Evolutionary conservation across 2,329 filamentous ascomycete species (phyloP).

Genomic region (Alternaria brassicicola): DNA sequence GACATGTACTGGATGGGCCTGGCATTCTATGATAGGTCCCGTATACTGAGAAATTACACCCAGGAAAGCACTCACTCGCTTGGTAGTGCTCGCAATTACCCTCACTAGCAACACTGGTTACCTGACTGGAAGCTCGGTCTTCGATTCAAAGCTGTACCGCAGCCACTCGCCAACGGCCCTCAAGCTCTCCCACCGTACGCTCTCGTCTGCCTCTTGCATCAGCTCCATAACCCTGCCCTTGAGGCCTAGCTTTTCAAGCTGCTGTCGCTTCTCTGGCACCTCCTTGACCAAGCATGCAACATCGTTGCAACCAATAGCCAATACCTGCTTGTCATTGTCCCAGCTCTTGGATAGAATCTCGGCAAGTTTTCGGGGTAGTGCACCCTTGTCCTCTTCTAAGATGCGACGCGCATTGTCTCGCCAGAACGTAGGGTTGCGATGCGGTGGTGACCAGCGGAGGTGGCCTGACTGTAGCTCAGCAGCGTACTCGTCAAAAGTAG

Average conservation of each 20-base stretch:
- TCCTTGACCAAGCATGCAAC: constrained; percentile 87
- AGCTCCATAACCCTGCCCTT: constrained; percentile 91
- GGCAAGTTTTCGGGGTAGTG: constrained; percentile 78
- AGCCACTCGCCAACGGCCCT: constrained; percentile 81
- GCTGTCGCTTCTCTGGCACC: constrained; percentile 79
- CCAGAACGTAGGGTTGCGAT: constrained; percentile 88
- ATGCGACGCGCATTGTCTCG: constrained; percentile 88
- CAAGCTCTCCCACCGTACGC: constrained; percentile 90
- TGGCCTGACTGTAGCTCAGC: constrained; percentile 86
- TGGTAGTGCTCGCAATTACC: neutral
- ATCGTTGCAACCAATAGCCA: constrained; percentile 93
- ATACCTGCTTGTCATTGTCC: constrained; percentile 83
- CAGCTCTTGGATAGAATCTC: constrained; percentile 82
- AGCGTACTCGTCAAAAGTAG: constrained; percentile 72
- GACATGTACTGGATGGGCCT: constrained; percentile 6
- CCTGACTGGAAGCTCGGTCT: constrained; percentile 41
- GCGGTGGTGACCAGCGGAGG: constrained; percentile 89
- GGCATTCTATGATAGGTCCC: constrained; percentile 3
- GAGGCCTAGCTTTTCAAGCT: constrained; percentile 81
- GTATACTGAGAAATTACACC: constrained; percentile 5
- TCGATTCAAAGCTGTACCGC: constrained; percentile 63
- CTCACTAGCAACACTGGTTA: constrained; percentile 13
- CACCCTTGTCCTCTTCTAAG: constrained; percentile 80
- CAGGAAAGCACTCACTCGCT: constrained; percentile 6
- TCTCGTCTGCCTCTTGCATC: constrained; percentile 88